phyloP scores from a whole-genome alignment of 495 filamentous ascomycete species.

The Penicillium steckii region DNA sequence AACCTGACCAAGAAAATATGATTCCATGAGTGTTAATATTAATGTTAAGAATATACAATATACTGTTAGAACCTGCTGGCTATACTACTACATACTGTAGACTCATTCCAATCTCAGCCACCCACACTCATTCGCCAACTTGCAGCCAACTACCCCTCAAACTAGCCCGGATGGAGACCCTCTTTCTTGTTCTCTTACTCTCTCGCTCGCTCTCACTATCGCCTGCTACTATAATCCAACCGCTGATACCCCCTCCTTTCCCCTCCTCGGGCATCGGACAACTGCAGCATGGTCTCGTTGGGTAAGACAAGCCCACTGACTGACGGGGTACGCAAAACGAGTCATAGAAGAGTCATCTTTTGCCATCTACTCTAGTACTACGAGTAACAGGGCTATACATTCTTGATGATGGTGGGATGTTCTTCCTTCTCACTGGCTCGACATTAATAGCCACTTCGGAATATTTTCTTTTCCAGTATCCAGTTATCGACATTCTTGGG shows the following conservation, averaged over 20 bases:
- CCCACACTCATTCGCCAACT: neutral
- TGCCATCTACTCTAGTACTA: neutral
- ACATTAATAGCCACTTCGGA: neutral
- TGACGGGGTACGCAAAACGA: neutral
- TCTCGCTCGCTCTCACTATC: too few relatives aligned
- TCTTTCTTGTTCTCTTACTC: constrained; percentile 5
- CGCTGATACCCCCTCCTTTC: constrained; percentile 9
- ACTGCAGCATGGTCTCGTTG: constrained; percentile 15
- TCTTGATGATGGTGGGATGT: neutral
- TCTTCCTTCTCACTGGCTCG: neutral
- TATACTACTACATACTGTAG: too few relatives aligned
- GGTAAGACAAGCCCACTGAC: neutral
- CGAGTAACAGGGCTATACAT: neutral
- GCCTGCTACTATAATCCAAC: constrained; percentile 9
- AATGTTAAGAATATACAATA: too few relatives aligned
- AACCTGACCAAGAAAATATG: too few relatives aligned
- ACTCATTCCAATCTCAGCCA: neutral
- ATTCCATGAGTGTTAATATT: too few relatives aligned
- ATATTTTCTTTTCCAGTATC: constrained; percentile 3
- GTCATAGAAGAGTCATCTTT: neutral
- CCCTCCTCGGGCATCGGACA: constrained; percentile 21
- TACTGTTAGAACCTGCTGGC: too few relatives aligned
- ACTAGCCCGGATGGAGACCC: constrained; percentile 29
- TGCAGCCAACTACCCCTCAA: constrained; percentile 23
- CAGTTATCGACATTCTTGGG: constrained; percentile 4